A percentile compares a stretch with the other conserved stretches of the same genome.
Evolutionary conservation across 108 stramenopile genomes (phyloP).

Genomic region (Nitzschia inconspicua): DNA sequence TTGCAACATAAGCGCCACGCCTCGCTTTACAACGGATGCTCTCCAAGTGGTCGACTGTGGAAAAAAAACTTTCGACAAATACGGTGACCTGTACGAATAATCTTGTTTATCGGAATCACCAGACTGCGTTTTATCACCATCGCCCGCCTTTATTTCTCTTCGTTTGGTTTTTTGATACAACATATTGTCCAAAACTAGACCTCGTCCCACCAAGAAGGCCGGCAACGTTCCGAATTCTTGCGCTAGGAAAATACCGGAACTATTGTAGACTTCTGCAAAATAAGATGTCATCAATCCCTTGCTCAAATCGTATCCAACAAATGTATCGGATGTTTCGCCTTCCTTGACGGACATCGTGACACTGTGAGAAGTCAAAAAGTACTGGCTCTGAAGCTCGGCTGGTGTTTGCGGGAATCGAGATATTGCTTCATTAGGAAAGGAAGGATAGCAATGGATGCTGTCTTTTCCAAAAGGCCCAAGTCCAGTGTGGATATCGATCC

Average conservation of each 20-base stretch:
- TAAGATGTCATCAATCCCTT: constrained; percentile 10
- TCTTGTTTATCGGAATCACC: neutral
- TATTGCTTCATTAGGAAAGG: too few relatives aligned
- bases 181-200: constrained; percentile 70
- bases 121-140: too few relatives aligned
- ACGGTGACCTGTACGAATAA: constrained; percentile 1
- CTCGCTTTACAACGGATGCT: constrained; percentile 28
- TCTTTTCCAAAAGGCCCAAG: constrained; percentile 61
- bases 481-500: constrained; percentile 88
- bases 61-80: constrained; percentile 43
- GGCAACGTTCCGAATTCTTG: constrained; percentile 86
- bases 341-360: constrained; percentile 3
- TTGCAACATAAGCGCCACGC: constrained; percentile 28
- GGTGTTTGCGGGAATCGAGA: too few relatives aligned
- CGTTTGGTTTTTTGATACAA: constrained; percentile 29
- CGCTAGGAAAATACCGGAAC: constrained; percentile 1
- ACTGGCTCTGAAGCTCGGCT: too few relatives aligned
- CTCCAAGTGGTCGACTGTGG: constrained; percentile 45
- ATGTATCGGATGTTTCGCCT: constrained; percentile 1
- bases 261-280: constrained; percentile 6
- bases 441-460: too few relatives aligned
- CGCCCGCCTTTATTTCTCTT: too few relatives aligned
- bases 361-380: too few relatives aligned
- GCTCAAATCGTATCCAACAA: constrained; percentile 17
- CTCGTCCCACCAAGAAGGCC: constrained; percentile 44